These are phyloP conservation scores for Cadophora sp. DNA, from an alignment of 2,329 filamentous ascomycete species.

Conservation along the genomic window DNA sequence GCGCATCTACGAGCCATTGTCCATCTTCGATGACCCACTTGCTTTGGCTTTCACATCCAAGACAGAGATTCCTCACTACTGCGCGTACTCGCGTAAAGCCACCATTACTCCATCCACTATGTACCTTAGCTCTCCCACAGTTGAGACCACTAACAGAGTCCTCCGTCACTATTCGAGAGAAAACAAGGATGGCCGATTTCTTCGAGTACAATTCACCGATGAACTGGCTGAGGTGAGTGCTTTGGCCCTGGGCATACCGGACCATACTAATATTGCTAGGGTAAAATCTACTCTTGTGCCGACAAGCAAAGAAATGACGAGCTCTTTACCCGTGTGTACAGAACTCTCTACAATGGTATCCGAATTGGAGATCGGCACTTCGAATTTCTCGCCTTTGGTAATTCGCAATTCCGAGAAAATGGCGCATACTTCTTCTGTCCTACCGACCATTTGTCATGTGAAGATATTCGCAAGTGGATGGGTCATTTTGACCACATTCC, in stretches of 20 bases:
- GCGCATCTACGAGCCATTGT: slow-evolving; percentile 72
- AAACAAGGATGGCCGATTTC: slow-evolving; percentile 75
- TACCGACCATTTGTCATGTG: slow-evolving; percentile 68
- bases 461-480: slow-evolving; percentile 85
- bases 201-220: slow-evolving; percentile 89
- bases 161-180: slow-evolving; percentile 70
- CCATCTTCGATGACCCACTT: slow-evolving; percentile 67
- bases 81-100: slow-evolving; percentile 76
- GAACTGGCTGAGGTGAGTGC: slow-evolving; percentile 59
- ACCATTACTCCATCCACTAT: slow-evolving; percentile 85
- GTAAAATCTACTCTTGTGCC: slow-evolving; percentile 62
- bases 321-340: slow-evolving; percentile 75
- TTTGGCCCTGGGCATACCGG: slow-evolving; percentile 35
- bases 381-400: slow-evolving; percentile 92
- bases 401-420: slow-evolving; percentile 91
- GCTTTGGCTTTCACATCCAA: slow-evolving; percentile 55
- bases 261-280: slow-evolving; percentile 50
- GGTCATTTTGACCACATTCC: slow-evolving; percentile 83
- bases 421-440: slow-evolving; percentile 93
- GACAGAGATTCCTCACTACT: slow-evolving; percentile 71
- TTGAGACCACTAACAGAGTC: slow-evolving; percentile 89
- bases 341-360: slow-evolving; percentile 79
- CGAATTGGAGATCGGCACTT: slow-evolving; percentile 81
- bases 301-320: slow-evolving; percentile 65
- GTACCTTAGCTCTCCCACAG: slow-evolving; percentile 75